Evolutionary conservation across 129 eudicot species (phyloP).

Genomic region (Flaveria bidentis): DNA sequence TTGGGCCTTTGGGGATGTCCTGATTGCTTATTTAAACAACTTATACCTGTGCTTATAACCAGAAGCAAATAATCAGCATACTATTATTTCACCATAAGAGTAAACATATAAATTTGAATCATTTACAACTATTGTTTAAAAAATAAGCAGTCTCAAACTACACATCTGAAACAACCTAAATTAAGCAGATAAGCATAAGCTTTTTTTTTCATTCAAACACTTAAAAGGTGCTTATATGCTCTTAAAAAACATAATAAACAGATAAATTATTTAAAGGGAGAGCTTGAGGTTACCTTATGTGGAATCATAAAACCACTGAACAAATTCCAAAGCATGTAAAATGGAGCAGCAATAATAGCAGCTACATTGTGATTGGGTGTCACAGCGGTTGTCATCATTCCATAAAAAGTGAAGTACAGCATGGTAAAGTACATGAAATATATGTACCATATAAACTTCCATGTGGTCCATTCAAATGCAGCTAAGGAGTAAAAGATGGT

Average conservation of each 20-base stretch:
- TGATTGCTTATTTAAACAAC: neutral
- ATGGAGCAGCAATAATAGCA: constrained; percentile 92
- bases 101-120: no score
- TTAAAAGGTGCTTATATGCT: neutral
- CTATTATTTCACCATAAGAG: neutral
- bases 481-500: constrained; percentile 80
- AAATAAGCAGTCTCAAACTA: neutral
- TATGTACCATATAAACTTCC: constrained; percentile 73
- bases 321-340: constrained; percentile 98
- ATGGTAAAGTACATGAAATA: constrained; percentile 76
- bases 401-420: constrained; percentile 94
- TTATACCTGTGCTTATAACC: neutral
- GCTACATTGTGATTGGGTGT: constrained; percentile 97
- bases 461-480: constrained; percentile 77
- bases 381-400: constrained; percentile 98
- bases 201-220: neutral
- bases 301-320: constrained; percentile 99
- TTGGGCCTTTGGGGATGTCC: neutral
- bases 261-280: neutral
- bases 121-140: neutral
- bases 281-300: constrained; percentile 60
- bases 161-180: neutral
- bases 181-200: neutral
- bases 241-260: neutral
- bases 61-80: neutral